Evolutionary conservation across 2,329 filamentous ascomycete genomes (phyloP).

Genomic region (Sporothrix globosa): DNA sequence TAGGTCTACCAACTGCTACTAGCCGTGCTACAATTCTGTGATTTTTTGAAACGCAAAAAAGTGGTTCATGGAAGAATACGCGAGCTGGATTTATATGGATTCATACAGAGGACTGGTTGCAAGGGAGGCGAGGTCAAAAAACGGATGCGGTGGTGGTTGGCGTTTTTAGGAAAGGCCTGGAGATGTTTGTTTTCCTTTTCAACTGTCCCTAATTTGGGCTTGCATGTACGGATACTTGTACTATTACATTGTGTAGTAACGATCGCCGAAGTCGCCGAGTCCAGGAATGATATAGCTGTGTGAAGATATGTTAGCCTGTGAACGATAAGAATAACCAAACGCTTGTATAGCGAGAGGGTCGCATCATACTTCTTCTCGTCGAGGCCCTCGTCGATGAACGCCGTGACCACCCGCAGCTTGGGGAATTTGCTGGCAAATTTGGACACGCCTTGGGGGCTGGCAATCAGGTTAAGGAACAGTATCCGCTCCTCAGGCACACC

Average conservation of each 20-base stretch:
- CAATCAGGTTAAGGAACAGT: constrained; percentile 93
- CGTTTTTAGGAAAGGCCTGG: constrained; percentile 7
- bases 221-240: constrained; percentile 24
- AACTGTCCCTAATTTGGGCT: background rate
- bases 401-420: constrained; percentile 86
- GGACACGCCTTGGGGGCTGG: constrained; percentile 89
- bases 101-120: constrained; percentile 10
- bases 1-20: background rate
- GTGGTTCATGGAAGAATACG: background rate
- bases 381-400: constrained; percentile 91
- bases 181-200: constrained; percentile 19
- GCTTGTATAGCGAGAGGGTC: constrained; percentile 23
- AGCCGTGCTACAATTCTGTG: constrained; percentile 12
- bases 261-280: constrained; percentile 91
- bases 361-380: constrained; percentile 84
- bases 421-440: constrained; percentile 90
- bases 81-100: constrained; percentile 16
- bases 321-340: background rate
- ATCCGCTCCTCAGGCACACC: constrained; percentile 96
- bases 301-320: constrained; percentile 40
- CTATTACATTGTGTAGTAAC: constrained; percentile 83
- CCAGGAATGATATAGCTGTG: constrained; percentile 91
- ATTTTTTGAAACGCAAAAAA: background rate
- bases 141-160: background rate
- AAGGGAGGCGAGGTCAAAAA: background rate